A percentile compares a stretch with the other conserved stretches of the same genome.
Evolutionary conservation across 352 stramenopile species (phyloP).

Genomic region (Phytophthora cryptogea): DNA sequence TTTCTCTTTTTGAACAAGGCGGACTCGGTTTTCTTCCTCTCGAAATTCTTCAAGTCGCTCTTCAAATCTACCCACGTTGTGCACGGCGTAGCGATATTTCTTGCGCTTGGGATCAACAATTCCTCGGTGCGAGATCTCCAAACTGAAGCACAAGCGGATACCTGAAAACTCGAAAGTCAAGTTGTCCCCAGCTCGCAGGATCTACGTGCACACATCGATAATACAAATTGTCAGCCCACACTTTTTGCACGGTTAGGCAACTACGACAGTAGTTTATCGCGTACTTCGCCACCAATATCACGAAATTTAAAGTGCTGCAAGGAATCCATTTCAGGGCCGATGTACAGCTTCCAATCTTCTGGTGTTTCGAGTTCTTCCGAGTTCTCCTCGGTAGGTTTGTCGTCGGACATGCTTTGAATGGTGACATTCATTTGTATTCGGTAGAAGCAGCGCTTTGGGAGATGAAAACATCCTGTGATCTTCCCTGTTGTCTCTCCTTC

Average conservation of each 20-base stretch:
- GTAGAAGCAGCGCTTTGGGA: conserved; percentile 63
- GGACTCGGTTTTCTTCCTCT: conserved; percentile 56
- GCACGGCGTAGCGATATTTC: conserved; percentile 19
- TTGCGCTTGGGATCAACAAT: conserved; percentile 7
- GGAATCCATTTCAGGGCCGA: conserved; percentile 63
- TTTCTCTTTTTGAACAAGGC: conserved; percentile 56
- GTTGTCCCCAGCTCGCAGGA: conserved; percentile 30
- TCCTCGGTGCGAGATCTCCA: conserved; percentile 44
- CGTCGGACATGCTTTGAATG: conserved; percentile 8
- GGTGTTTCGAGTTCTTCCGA: conserved; percentile 1
- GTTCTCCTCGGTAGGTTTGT: neutral
- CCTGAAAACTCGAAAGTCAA: conserved; percentile 66
- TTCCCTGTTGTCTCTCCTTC: conserved; percentile 21
- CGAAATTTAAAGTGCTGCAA: conserved; percentile 51
- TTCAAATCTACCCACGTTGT: conserved; percentile 35
- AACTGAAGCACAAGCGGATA: conserved; percentile 57
- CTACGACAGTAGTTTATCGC: neutral
- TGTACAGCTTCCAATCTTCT: conserved; percentile 45
- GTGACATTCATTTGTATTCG: conserved; percentile 40
- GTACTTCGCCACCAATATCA: conserved; percentile 49
- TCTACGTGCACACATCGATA: conserved; percentile 13
- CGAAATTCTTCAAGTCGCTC: conserved; percentile 68
- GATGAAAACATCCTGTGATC: conserved; percentile 42
- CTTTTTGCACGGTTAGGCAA: too few species aligned
- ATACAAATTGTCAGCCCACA: neutral